Evolutionary conservation across 108 stramenopile species (phyloP), one percentile per base, ranked within the genome.

Genomic region (Discostella stelligeroides): DNA sequence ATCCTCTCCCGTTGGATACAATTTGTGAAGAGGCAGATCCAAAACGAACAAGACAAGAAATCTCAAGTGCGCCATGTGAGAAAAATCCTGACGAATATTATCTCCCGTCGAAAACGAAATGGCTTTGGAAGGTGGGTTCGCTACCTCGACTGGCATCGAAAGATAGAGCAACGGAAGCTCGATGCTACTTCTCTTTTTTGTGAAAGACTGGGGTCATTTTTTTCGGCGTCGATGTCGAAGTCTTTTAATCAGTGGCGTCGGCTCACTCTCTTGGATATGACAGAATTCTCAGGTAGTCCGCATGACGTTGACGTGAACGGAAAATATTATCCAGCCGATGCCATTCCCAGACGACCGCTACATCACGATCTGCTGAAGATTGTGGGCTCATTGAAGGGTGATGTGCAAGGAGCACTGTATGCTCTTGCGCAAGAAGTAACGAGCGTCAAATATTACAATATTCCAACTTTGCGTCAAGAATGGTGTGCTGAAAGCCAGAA

Each of bases 161-260:
- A 76, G 48, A 41, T 37, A 23, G 70, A 76, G 54, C 50, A 48
- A 10, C 48, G 62, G 38, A 74, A 80, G 63, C 23, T 68, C 18
- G 69, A 62, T 40, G 82, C 82, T 12, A 63, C 51, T 20, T 37
- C 58, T 2, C 55, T 80, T 23, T 48, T 83, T 42, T 65, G 47
- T 30, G 66, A 68, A 43, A 30, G 47, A n/a, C 28, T 80, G 25
- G 49, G 30, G 18, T 17, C 39, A 17, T 51, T 46, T 49, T 27
- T 66, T 3, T 14, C 68, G 38, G 25, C 46, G 11, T 13, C 62
- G 18, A 63, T 54, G 50, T 21, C 45, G 15, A 27, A n/a, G 41
- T 59, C 73, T 20, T 72, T 83, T 47, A 65, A 75, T 62, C 79
- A 68, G 20, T 83, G 82, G 82, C 82, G 75, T 25, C 76, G 82